Conservation (phyloP, 768 basidiomycete genomes). For the Kwoniella shandongensis region DNA sequence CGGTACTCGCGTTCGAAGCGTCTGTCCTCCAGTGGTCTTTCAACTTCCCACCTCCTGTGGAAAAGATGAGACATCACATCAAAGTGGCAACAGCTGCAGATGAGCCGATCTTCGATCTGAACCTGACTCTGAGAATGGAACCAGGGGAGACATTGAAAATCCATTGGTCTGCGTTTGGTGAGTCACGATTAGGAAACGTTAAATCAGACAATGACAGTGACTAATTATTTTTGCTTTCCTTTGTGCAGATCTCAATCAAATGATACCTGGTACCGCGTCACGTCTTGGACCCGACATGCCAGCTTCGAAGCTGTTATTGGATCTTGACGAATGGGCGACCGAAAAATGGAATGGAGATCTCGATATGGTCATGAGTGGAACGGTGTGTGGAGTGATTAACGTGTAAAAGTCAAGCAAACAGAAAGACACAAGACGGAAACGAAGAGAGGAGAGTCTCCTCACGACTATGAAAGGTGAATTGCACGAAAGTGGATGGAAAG, state of each 20-base stretch:
- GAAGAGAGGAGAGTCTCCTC: background rate
- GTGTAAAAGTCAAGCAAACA: slow-evolving; percentile 20
- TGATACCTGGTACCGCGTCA: slow-evolving; percentile 42
- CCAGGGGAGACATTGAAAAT: slow-evolving; percentile 57
- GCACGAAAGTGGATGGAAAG: background rate
- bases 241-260: slow-evolving; percentile 57
- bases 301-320: slow-evolving; percentile 71
- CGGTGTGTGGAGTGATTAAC: slow-evolving; percentile 43
- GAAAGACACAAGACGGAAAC: background rate
- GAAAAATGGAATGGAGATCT: slow-evolving; percentile 54
- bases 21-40: slow-evolving; percentile 83
- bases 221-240: background rate
- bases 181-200: slow-evolving; percentile 56
- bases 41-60: slow-evolving; percentile 73
- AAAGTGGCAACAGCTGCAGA: slow-evolving; percentile 88
- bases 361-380: slow-evolving; percentile 47
- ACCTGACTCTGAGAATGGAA: slow-evolving; percentile 47
- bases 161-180: slow-evolving; percentile 78
- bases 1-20: slow-evolving; percentile 86
- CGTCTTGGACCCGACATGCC: slow-evolving; percentile 49
- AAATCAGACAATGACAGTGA: background rate
- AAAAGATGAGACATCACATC: slow-evolving; percentile 77
- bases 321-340: slow-evolving; percentile 73
- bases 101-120: slow-evolving; percentile 70
- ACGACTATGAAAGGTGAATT: background rate